phyloP scores from a whole-genome alignment of 1,284 basidiomycete genomes.

The Neolentinus lepideus region DNA sequence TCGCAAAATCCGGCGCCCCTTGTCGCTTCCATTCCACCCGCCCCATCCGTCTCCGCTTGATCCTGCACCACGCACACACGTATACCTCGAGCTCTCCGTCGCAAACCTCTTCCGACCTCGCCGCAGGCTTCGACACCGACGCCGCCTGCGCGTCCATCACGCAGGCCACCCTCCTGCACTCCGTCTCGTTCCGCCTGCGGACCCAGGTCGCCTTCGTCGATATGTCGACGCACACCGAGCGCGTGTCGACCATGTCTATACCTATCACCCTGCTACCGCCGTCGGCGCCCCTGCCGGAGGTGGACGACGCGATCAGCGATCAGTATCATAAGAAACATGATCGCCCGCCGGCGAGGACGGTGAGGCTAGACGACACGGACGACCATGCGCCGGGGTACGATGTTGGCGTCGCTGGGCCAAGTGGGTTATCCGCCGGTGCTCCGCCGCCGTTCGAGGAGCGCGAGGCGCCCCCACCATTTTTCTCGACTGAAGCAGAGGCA shows the following conservation, averaged over 20 bases:
- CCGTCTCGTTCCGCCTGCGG: slow-evolving; percentile 59
- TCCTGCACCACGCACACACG: slow-evolving; percentile 54
- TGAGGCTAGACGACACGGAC: slow-evolving; percentile 60
- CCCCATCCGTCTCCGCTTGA: slow-evolving; percentile 61
- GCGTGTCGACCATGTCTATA: slow-evolving; percentile 49
- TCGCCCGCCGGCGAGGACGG: slow-evolving; percentile 61
- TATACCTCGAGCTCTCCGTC: slow-evolving; percentile 42
- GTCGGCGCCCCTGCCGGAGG: slow-evolving; percentile 66
- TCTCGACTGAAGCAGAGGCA: slow-evolving; percentile 42
- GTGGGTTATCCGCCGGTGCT: slow-evolving; percentile 48
- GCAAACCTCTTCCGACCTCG: slow-evolving; percentile 30
- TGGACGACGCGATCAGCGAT: slow-evolving; percentile 57
- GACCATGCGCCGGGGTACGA: slow-evolving; percentile 53
- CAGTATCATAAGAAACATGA: slow-evolving; percentile 84
- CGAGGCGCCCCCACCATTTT: slow-evolving; percentile 74
- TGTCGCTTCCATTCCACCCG: slow-evolving; percentile 71
- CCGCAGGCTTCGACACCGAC: slow-evolving; percentile 40
- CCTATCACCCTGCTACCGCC: slow-evolving; percentile 66
- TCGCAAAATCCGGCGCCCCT: slow-evolving; percentile 71
- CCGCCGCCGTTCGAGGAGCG: slow-evolving; percentile 79
- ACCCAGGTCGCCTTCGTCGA: slow-evolving; percentile 67
- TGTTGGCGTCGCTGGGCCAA: slow-evolving; percentile 61
- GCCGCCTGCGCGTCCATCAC: slow-evolving; percentile 67
- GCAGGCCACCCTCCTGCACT: slow-evolving; percentile 66
- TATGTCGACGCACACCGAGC: slow-evolving; percentile 56